Base-by-base conservation (phyloP, 148 eudicot species). In the Agrostemma githago region DNA sequence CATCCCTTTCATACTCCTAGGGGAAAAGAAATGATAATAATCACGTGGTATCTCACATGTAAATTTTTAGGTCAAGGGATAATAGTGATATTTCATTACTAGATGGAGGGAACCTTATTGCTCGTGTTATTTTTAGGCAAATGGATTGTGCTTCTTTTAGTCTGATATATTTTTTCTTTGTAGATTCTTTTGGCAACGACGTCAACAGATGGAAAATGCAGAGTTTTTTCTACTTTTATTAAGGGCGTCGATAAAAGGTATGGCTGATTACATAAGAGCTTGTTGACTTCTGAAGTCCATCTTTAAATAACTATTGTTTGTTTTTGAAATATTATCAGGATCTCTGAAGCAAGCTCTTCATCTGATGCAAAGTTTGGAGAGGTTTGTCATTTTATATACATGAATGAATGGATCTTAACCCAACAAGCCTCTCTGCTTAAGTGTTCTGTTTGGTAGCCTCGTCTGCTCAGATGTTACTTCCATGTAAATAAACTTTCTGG, bases 171-270 rank as follows among this genome's bases (percentile, higher is more conserved):
- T 59, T 73, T 2, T 58, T 34, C n/a, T 53, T 58, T 56, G 73
- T 78, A 94, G 98, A 80, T 90, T 76, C 85, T 91, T 78, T 86
- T 94, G 85, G 98, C 98, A 73, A 92, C 97, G 51, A 94, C 98
- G 66, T 92, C 97, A 39, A 94, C 98, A 68, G 98, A 94, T 90
- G 98, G 97, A 72, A 94, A 92, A 85, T 94, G 98, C 84, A 78
- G 98, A 82, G 89, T 94, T 14, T 94, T 94, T 81, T 91, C 97
- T 62, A 94, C 98, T 77, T 94, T 92, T 79, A 94, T 94, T 68
- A 94, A 94, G 88, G 98, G 98, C 48, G 93, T 94, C 62, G 98
- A 94, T 74, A 77, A 85, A 46, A 92, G 86, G 98, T 94, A 87
- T 67, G 79, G 5, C 37, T 20, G 59, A 41, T 75, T 20, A 8